phyloP scores from a whole-genome alignment of 495 filamentous ascomycete species.

The Penicillium arizonense region DNA sequence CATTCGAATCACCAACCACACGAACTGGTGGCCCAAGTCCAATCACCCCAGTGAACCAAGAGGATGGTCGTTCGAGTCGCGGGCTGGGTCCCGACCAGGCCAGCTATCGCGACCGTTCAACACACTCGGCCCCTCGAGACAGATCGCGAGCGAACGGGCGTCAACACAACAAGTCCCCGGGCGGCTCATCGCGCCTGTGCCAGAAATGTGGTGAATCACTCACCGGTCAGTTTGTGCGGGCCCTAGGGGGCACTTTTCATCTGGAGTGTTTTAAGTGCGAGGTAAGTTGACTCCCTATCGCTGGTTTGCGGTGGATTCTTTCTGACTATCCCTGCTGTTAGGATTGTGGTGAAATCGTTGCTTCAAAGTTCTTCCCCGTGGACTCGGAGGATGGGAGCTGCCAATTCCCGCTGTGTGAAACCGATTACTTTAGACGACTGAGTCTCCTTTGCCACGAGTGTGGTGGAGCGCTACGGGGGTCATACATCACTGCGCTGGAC shows the following conservation, averaged over 20 bases:
- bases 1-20: constrained; percentile 44
- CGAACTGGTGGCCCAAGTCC: constrained; percentile 20
- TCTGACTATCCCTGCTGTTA: constrained; percentile 32
- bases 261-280: constrained; percentile 97
- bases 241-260: constrained; percentile 89
- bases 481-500: constrained; percentile 97
- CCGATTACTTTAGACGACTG: constrained; percentile 92
- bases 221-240: constrained; percentile 94
- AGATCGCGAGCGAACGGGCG: constrained; percentile 47
- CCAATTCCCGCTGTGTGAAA: constrained; percentile 96
- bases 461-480: constrained; percentile 89
- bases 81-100: constrained; percentile 37
- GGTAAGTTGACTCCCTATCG: constrained; percentile 54
- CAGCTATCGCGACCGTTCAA: constrained; percentile 31
- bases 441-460: constrained; percentile 90
- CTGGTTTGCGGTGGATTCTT: not conserved
- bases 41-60: constrained; percentile 30
- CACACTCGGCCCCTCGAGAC: constrained; percentile 32
- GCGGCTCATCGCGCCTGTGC: constrained; percentile 58
- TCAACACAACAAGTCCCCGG: constrained; percentile 40
- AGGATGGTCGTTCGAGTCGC: constrained; percentile 33
- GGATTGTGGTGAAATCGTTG: constrained; percentile 96
- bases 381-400: constrained; percentile 80
- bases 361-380: constrained; percentile 97
- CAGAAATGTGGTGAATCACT: constrained; percentile 84